These are phyloP conservation scores for Ogataea glucozyma DNA, from an alignment of 805 yeast species.

Conservation along the genomic window DNA sequence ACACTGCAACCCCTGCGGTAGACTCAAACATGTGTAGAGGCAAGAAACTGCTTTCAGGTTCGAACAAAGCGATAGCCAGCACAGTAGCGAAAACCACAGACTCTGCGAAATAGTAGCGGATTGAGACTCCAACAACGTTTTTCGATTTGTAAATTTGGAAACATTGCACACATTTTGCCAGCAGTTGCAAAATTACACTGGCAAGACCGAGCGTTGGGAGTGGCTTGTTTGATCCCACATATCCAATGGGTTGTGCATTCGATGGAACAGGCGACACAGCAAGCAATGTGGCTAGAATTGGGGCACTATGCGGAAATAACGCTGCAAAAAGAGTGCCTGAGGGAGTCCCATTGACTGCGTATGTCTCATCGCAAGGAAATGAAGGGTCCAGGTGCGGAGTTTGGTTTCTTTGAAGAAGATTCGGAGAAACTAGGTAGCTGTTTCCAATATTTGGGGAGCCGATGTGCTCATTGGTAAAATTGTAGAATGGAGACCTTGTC, in stretches of 20 bases:
- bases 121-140: conserved; percentile 11
- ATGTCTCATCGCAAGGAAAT: background rate
- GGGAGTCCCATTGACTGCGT: background rate
- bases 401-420: background rate
- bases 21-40: conserved; percentile 3
- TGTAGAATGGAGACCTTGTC: background rate
- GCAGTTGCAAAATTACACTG: background rate
- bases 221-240: too few species aligned
- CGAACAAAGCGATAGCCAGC: background rate
- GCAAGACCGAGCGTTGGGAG: too few species aligned
- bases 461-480: conserved; percentile 2
- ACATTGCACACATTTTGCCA: conserved; percentile 2
- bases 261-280: conserved; percentile 33
- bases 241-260: conserved; percentile 22
- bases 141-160: background rate
- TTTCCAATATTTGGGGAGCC: conserved; percentile 3
- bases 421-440: conserved; percentile 13
- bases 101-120: conserved; percentile 5
- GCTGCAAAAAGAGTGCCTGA: background rate
- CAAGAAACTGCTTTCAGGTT: background rate
- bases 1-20: background rate
- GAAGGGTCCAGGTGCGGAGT: conserved; percentile 3
- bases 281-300: conserved; percentile 34
- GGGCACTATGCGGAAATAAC: conserved; percentile 23
- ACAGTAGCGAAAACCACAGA: conserved; percentile 2